These are phyloP conservation scores for Magnolia officinalis DNA, from an alignment of 164 flowering plant genomes.

Conservation along the genomic window DNA sequence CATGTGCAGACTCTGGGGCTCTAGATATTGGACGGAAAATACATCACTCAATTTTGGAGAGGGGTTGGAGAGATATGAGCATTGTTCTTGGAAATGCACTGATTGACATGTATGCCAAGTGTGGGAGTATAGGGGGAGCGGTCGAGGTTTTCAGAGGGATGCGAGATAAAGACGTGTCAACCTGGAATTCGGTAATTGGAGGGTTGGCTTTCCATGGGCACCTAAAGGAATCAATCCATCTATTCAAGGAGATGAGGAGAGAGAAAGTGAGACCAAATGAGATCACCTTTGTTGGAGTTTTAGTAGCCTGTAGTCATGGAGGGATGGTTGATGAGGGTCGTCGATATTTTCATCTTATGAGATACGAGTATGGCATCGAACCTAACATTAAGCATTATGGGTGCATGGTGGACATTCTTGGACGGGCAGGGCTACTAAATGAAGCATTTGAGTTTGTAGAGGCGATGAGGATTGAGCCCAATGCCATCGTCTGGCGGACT, in stretches of 20 bases:
- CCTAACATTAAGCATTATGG: conserved; percentile 70
- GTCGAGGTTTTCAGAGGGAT: conserved; percentile 42
- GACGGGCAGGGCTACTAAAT: conserved; percentile 54
- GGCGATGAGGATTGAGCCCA: conserved; percentile 51
- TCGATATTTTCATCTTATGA: conserved; percentile 51
- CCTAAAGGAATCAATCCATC: conserved; percentile 34
- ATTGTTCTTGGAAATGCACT: conserved; percentile 51
- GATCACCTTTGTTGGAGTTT: conserved; percentile 61
- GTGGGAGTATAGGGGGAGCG: conserved; percentile 56
- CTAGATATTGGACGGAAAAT: conserved; percentile 51
- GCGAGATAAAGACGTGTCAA: conserved; percentile 48
- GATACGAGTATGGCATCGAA: conserved; percentile 35
- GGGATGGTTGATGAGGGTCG: conserved; percentile 64
- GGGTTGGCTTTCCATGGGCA: conserved; percentile 68
- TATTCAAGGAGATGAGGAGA: conserved; percentile 45
- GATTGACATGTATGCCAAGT: conserved; percentile 71
- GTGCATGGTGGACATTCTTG: conserved; percentile 70
- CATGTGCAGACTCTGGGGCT: conserved; percentile 56
- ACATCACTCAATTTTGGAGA: conserved; percentile 37
- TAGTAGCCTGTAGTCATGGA: conserved; percentile 63
- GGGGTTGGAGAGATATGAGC: conserved; percentile 25
- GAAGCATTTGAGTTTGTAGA: conserved; percentile 61
- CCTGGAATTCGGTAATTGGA: conserved; percentile 58
- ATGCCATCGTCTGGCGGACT: conserved; percentile 67
- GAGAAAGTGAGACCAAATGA: conserved; percentile 43